phyloP scores from a whole-genome alignment of 805 yeast species.

The Ogataea populi-albae region DNA sequence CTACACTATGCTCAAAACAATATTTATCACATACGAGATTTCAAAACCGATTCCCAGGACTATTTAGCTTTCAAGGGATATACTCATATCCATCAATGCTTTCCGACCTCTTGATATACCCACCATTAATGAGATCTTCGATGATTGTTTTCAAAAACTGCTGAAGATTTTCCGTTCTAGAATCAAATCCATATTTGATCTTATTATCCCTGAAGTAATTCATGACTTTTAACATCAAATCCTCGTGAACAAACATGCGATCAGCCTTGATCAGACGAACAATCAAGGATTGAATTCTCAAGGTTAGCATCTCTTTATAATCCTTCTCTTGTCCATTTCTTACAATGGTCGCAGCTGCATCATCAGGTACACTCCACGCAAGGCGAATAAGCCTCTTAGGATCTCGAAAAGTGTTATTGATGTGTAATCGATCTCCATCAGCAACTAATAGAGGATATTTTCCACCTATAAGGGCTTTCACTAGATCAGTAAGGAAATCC shows the following conservation, averaged over 20 bases:
- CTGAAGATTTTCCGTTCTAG: conserved; percentile 5
- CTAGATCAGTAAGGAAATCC: conserved; percentile 30
- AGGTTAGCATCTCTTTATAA: conserved; percentile 10
- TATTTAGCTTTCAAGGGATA: conserved; percentile 10
- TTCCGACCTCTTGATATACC: conserved; percentile 29
- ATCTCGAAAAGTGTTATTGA: conserved; percentile 11
- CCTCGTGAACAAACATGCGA: conserved; percentile 24
- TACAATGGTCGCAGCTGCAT: conserved; percentile 3
- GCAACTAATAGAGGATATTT: conserved; percentile 29
- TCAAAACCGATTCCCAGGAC: too few species aligned
- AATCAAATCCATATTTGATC: conserved; percentile 2
- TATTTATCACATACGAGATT: too few species aligned
- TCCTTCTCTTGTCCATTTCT: conserved; percentile 2
- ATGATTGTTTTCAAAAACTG: conserved; percentile 29
- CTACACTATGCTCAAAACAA: too few species aligned
- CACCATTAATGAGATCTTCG: conserved; percentile 37
- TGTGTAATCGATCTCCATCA: conserved; percentile 8
- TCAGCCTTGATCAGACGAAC: conserved; percentile 34
- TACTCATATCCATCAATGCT: conserved; percentile 14
- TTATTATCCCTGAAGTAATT: conserved; percentile 9
- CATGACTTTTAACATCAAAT: conserved; percentile 33
- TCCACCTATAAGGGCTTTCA: conserved; percentile 32
- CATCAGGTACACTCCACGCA: conserved; percentile 6
- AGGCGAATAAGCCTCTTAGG: conserved; percentile 11
- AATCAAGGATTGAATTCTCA: conserved; percentile 15